Evolutionary conservation across 805 yeast genomes (phyloP).

Genomic region (Metschnikowia continentalis): DNA sequence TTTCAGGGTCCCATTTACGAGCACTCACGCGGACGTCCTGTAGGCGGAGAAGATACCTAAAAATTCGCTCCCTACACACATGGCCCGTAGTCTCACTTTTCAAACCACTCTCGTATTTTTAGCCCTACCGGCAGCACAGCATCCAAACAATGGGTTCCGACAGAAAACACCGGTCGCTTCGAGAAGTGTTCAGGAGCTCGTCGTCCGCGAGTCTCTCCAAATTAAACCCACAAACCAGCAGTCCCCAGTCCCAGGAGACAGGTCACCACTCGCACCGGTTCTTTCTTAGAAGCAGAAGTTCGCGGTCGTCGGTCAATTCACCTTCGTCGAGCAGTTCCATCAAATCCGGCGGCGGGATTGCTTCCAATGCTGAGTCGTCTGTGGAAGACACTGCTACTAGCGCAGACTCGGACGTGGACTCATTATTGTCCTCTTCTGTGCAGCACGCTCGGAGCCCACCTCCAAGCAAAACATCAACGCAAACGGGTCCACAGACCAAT

Average conservation of each 20-base stretch:
- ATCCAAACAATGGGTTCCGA: slow-evolving; percentile 8
- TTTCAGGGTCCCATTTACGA: not conserved
- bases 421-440: not conserved
- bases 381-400: not conserved
- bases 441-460: not conserved
- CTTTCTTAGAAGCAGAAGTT: slow-evolving; percentile 22
- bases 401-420: not conserved
- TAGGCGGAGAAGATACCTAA: not conserved
- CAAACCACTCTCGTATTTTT: not conserved
- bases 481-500: not conserved
- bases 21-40: slow-evolving; percentile 3
- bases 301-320: slow-evolving; percentile 24
- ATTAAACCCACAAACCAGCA: slow-evolving; percentile 3
- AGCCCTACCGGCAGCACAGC: not conserved
- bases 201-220: slow-evolving; percentile 9
- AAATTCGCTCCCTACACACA: slow-evolving; percentile 2
- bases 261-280: slow-evolving; percentile 20
- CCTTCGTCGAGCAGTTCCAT: slow-evolving; percentile 23
- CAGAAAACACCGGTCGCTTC: slow-evolving; percentile 14
- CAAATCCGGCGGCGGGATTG: slow-evolving; percentile 13
- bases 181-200: slow-evolving; percentile 11
- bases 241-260: slow-evolving; percentile 1
- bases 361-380: slow-evolving; percentile 11
- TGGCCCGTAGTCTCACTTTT: not conserved
- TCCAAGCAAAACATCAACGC: not conserved